Evolutionary conservation across 768 basidiomycete species (phyloP).

Genomic region (Gloeopeniophorella convolvens): DNA sequence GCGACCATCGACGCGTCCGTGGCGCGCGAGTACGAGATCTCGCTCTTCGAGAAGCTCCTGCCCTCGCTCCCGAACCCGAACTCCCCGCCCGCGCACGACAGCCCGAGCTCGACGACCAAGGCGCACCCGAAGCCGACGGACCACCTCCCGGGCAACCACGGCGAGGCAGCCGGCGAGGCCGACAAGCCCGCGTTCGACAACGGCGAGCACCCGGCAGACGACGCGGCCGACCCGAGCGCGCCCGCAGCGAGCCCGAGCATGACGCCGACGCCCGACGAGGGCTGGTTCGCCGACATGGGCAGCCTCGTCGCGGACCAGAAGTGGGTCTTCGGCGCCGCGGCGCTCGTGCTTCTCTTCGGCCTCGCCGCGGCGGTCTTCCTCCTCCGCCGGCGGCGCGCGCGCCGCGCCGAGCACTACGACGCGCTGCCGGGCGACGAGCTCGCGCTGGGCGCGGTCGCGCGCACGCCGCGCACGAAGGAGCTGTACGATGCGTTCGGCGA

Average conservation of each 20-base stretch:
- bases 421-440: conserved; percentile 63
- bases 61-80: conserved; percentile 33
- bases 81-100: conserved; percentile 23
- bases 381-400: conserved; percentile 65
- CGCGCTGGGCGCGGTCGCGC: conserved; percentile 66
- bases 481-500: conserved; percentile 97
- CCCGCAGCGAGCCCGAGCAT: conserved; percentile 29
- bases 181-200: conserved; percentile 58
- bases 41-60: conserved; percentile 44
- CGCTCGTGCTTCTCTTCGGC: conserved; percentile 71
- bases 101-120: conserved; percentile 44
- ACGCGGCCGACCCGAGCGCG: conserved; percentile 19
- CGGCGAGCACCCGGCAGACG: conserved; percentile 27
- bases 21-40: conserved; percentile 56
- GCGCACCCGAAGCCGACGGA: conserved; percentile 79
- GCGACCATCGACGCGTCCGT: conserved; percentile 67
- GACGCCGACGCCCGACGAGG: conserved; percentile 64
- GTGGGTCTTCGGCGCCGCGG: conserved; percentile 88
- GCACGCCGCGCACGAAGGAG: conserved; percentile 59
- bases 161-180: conserved; percentile 71
- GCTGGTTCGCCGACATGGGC: conserved; percentile 78
- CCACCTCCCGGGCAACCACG: conserved; percentile 84
- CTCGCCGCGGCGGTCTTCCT: conserved; percentile 66
- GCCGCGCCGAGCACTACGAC: conserved; percentile 45
- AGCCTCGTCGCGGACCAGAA: conserved; percentile 67